These are phyloP conservation scores for Colletotrichum eleusines DNA, from an alignment of 2,329 filamentous ascomycete genomes.

Conservation along the genomic window DNA sequence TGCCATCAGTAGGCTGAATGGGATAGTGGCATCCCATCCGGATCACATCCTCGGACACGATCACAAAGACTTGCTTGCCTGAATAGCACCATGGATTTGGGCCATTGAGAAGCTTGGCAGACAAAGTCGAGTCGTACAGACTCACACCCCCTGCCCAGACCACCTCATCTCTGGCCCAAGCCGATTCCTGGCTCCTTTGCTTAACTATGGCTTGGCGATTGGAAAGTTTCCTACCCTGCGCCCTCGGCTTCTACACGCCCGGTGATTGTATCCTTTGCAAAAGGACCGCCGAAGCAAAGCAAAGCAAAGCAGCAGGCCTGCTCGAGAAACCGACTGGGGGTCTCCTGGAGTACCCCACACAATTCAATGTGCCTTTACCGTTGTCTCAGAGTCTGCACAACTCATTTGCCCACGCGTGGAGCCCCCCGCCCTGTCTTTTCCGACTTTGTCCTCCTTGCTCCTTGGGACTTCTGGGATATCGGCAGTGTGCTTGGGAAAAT, in stretches of 20 bases:
- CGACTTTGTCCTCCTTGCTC: slow-evolving; percentile 45
- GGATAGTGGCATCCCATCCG: slow-evolving; percentile 15
- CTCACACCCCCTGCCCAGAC: slow-evolving; percentile 19
- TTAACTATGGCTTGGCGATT: slow-evolving; percentile 40
- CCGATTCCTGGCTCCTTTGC: slow-evolving; percentile 23
- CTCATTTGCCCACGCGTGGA: slow-evolving; percentile 48
- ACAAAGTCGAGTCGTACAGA: slow-evolving; percentile 33
- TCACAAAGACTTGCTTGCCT: slow-evolving; percentile 38
- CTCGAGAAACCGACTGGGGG: slow-evolving; percentile 45
- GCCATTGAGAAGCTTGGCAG: slow-evolving; percentile 37
- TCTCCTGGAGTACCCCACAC: slow-evolving; percentile 51
- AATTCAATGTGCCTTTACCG: slow-evolving; percentile 53
- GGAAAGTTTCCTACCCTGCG: slow-evolving; percentile 26
- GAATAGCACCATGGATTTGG: slow-evolving; percentile 36
- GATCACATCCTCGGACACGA: slow-evolving; percentile 24
- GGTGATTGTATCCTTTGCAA: slow-evolving; percentile 30
- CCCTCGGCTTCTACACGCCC: slow-evolving; percentile 22
- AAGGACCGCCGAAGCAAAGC: slow-evolving; percentile 23
- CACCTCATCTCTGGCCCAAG: slow-evolving; percentile 25
- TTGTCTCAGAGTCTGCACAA: slow-evolving; percentile 61
- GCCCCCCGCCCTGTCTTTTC: slow-evolving; percentile 40
- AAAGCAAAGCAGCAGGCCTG: slow-evolving; percentile 33
- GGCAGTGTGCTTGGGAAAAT: slow-evolving; percentile 31
- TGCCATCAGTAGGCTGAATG: slow-evolving; percentile 22
- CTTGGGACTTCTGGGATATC: slow-evolving; percentile 14